phyloP scores from a whole-genome alignment of 2,329 filamentous ascomycete species.

The Pseudocercospora fijiensis region DNA sequence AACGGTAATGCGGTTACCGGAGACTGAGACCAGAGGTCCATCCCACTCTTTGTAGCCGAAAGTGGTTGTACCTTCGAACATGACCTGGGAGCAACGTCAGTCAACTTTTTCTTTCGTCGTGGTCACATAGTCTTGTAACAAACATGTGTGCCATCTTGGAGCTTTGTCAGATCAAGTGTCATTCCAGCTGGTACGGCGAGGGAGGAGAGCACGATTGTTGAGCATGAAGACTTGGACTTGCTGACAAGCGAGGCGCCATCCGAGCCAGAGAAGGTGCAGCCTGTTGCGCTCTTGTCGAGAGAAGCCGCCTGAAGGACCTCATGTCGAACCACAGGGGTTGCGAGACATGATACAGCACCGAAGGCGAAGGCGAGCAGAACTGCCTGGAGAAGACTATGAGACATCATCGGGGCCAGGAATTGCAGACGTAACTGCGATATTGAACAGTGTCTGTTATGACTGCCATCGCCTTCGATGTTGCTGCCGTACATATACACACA shows the following conservation, averaged over 20 bases:
- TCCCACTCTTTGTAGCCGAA: conserved; percentile 65
- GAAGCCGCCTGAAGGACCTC: conserved; percentile 14
- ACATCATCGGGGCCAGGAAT: background rate
- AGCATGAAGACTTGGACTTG: conserved; percentile 34
- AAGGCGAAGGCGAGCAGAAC: conserved; percentile 1
- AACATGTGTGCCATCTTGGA: conserved; percentile 43
- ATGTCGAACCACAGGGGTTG: conserved; percentile 3
- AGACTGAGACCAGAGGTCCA: conserved; percentile 62
- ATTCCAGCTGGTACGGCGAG: conserved; percentile 38
- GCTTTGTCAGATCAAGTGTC: conserved; percentile 43
- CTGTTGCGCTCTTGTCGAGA: conserved; percentile 26
- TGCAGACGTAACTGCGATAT: background rate
- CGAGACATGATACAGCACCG: background rate
- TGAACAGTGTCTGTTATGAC: background rate
- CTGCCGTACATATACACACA: background rate
- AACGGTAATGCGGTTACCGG: conserved; percentile 57
- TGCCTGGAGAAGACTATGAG: background rate
- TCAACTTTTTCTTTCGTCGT: background rate
- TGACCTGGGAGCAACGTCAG: conserved; percentile 43
- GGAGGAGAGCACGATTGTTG: conserved; percentile 36
- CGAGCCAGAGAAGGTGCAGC: conserved; percentile 37
- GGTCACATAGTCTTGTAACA: conserved; percentile 26
- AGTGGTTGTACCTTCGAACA: conserved; percentile 63
- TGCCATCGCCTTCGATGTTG: background rate
- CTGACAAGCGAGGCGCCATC: conserved; percentile 31